phyloP scores from a whole-genome alignment of 2,329 filamentous ascomycete genomes.

The Colletotrichum eleusines region DNA sequence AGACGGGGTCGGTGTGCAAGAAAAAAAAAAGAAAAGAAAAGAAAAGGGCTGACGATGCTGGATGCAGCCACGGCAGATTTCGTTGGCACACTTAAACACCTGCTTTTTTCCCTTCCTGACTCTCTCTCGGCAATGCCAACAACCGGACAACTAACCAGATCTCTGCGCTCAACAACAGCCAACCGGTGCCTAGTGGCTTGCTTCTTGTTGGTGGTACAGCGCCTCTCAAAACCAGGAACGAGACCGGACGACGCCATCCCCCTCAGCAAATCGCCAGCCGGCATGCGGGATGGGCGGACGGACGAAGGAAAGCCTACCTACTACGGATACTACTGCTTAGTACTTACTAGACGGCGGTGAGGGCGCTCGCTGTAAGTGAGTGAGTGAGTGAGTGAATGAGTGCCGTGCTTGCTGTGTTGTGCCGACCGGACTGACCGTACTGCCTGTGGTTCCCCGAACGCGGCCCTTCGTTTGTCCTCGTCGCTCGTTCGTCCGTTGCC shows the following conservation, averaged over 20 bases:
- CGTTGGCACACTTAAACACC: slow-evolving; percentile 18
- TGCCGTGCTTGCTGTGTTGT: not conserved
- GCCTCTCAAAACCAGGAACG: slow-evolving; percentile 5
- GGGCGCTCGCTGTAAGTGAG: slow-evolving; percentile 10
- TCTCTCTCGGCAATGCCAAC: not conserved
- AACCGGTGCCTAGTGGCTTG: slow-evolving; percentile 14
- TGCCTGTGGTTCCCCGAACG: slow-evolving; percentile 11
- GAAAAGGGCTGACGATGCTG: slow-evolving; percentile 7
- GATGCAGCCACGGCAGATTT: slow-evolving; percentile 33
- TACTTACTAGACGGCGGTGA: slow-evolving; percentile 23
- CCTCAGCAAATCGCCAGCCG: slow-evolving; percentile 25
- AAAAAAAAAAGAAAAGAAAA: too few relatives aligned
- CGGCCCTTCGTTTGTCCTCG: slow-evolving; percentile 4
- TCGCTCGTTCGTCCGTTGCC: not conserved
- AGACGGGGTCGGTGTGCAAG: not conserved
- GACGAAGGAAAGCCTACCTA: too few relatives aligned
- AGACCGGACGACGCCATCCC: not conserved
- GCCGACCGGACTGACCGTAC: not conserved
- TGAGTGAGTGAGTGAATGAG: too few relatives aligned
- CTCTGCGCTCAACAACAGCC: not conserved
- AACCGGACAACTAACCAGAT: not conserved
- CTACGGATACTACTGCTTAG: too few relatives aligned
- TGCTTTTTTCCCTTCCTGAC: not conserved
- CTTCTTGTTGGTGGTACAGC: slow-evolving; percentile 1
- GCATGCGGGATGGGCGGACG: slow-evolving; percentile 6